Percentiles rank a stretch among this genome's conserved stretches.
phyloP scores from a whole-genome alignment of 345 rosid genomes.

The Arabidopsis thaliana region DNA sequence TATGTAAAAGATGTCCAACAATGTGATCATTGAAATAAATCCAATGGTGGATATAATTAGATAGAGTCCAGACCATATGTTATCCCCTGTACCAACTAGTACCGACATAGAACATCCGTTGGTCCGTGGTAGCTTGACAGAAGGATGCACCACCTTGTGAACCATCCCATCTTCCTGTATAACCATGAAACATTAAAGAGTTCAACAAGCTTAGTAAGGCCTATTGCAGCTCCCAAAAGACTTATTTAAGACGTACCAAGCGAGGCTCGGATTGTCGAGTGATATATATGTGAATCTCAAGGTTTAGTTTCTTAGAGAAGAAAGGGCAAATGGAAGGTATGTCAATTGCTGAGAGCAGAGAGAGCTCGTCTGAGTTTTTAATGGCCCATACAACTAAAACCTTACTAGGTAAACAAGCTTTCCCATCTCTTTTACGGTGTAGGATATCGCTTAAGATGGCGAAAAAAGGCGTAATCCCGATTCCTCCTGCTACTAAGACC shows the following conservation, averaged over 20 bases:
- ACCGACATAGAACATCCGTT: constrained; percentile 64
- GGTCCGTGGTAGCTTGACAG: constrained; percentile 46
- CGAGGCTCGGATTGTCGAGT: constrained; percentile 77
- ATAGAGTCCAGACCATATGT: constrained; percentile 76
- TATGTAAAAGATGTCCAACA: constrained; percentile 63
- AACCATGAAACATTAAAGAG: constrained; percentile 17
- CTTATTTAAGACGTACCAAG: constrained; percentile 54
- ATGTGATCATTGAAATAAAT: constrained; percentile 50
- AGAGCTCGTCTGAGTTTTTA: constrained; percentile 75
- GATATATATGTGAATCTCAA: constrained; percentile 63
- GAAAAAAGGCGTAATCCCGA: constrained; percentile 87
- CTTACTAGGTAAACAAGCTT: constrained; percentile 69
- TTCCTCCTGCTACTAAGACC: constrained; percentile 90
- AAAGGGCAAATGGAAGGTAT: constrained; percentile 67
- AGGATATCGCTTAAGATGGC: constrained; percentile 83
- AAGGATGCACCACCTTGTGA: constrained; percentile 39
- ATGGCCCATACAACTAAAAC: constrained; percentile 83
- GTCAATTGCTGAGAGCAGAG: constrained; percentile 66
- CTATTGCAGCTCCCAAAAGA: background rate
- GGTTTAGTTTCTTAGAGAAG: constrained; percentile 56
- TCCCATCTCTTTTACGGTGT: constrained; percentile 68
- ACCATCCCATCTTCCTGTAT: constrained; percentile 79
- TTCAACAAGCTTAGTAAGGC: background rate
- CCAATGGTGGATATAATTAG: constrained; percentile 63
- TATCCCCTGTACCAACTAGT: constrained; percentile 80